Percentiles rank a stretch among this genome's conserved stretches.
Conservation (phyloP, 2,329 filamentous ascomycete genomes). For the Xylariaceae sp. region DNA sequence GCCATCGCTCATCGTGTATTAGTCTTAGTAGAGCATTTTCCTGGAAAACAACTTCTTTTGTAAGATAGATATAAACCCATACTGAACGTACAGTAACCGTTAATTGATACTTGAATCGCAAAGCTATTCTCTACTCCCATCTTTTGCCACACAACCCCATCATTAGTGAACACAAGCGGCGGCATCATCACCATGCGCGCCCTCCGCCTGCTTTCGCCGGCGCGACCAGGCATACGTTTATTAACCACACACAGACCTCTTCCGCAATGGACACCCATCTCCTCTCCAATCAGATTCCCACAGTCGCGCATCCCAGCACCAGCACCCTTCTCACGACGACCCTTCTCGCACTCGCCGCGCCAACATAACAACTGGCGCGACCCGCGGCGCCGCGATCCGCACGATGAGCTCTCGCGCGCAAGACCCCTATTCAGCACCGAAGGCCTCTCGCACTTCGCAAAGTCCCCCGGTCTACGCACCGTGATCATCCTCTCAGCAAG, state of each 20-base stretch:
- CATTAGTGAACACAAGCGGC: neutral
- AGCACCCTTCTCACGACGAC: constrained; percentile 3
- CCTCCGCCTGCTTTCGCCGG: constrained; percentile 13
- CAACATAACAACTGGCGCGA: constrained; percentile 25
- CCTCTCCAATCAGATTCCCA: neutral
- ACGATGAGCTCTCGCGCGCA: constrained; percentile 25
- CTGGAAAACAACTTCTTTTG: neutral
- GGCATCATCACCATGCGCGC: constrained; percentile 20
- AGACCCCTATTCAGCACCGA: constrained; percentile 37
- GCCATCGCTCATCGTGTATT: neutral
- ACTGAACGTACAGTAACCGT: neutral
- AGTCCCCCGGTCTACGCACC: constrained; percentile 36
- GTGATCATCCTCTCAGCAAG: constrained; percentile 39
- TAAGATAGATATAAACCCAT: neutral
- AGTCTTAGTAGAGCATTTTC: neutral
- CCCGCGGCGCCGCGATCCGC: constrained; percentile 13
- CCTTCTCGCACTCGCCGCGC: constrained; percentile 21
- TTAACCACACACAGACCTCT: constrained; percentile 1
- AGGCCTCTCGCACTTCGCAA: constrained; percentile 31
- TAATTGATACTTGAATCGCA: neutral
- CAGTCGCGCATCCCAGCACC: constrained; percentile 8
- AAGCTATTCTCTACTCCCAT: neutral
- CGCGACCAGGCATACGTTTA: constrained; percentile 6
- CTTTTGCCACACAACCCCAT: neutral
- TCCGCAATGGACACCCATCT: neutral